Evolutionary conservation across 2,329 filamentous ascomycete species (phyloP).

Genomic region (Monilinia aucupariae): DNA sequence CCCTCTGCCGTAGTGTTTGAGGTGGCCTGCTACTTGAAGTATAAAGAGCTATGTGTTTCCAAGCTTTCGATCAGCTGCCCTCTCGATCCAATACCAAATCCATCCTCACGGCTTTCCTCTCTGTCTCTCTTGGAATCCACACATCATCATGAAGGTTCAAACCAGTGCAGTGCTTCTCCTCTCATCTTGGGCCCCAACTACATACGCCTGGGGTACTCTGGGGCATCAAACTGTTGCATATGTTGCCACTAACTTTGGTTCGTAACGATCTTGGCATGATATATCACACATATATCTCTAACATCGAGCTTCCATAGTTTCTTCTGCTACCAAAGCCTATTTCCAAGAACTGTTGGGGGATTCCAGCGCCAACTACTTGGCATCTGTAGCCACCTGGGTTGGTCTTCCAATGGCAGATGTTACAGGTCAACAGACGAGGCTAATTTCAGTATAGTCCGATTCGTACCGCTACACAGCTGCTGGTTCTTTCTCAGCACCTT

Average conservation of each 20-base stretch:
- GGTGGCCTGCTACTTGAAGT: neutral
- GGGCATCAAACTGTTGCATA: slow-evolving; percentile 63
- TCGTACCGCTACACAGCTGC: slow-evolving; percentile 55
- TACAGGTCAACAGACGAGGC: neutral
- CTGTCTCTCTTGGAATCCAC: neutral
- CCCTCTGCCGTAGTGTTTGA: neutral
- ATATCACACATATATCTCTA: neutral
- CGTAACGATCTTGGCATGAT: neutral
- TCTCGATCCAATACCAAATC: neutral
- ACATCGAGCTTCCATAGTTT: slow-evolving; percentile 36
- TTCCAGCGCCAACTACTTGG: slow-evolving; percentile 53
- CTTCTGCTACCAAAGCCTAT: slow-evolving; percentile 50
- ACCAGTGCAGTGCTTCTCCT: slow-evolving; percentile 19
- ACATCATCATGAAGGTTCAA: slow-evolving; percentile 15
- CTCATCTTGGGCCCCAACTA: slow-evolving; percentile 19
- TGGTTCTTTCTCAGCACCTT: slow-evolving; percentile 55
- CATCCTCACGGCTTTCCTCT: neutral
- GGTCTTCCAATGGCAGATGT: neutral
- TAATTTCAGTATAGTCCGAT: slow-evolving; percentile 42
- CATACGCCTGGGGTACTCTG: slow-evolving; percentile 39
- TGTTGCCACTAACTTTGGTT: slow-evolving; percentile 50
- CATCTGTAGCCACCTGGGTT: slow-evolving; percentile 57
- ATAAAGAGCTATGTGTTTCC: slow-evolving; percentile 6
- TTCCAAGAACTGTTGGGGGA: slow-evolving; percentile 54
- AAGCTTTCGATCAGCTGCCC: neutral